A percentile compares a stretch with the other conserved stretches of the same genome.
Conservation (phyloP, 768 basidiomycete species). For the Trametes cingulata region DNA sequence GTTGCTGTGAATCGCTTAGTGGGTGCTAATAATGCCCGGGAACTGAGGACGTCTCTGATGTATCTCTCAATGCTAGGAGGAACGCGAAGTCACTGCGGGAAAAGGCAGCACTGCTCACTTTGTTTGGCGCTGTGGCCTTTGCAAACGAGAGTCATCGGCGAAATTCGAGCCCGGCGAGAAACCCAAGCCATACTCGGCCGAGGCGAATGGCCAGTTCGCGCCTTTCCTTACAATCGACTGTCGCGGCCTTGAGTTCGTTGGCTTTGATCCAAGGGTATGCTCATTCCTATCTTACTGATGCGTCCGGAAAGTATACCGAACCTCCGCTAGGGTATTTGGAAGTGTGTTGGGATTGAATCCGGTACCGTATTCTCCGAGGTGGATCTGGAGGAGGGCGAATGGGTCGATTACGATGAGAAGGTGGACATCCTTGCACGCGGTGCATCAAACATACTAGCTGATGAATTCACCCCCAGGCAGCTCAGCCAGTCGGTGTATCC, state of each 20-base stretch:
- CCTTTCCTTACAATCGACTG: constrained; percentile 79
- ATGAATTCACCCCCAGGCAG: constrained; percentile 41
- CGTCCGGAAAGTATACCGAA: neutral
- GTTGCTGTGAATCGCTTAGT: constrained; percentile 75
- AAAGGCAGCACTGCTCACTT: constrained; percentile 74
- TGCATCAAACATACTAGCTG: neutral
- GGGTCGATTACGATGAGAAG: constrained; percentile 94
- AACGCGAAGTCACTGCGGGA: constrained; percentile 61
- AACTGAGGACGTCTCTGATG: neutral
- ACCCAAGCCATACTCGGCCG: constrained; percentile 56
- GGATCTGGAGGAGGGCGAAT: constrained; percentile 66
- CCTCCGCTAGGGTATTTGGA: constrained; percentile 70
- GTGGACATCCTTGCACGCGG: constrained; percentile 38
- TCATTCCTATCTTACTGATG: neutral
- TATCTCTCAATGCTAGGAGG: constrained; percentile 47
- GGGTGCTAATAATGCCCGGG: constrained; percentile 7
- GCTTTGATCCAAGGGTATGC: constrained; percentile 71
- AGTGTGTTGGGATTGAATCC: constrained; percentile 60
- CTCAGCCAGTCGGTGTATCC: constrained; percentile 70
- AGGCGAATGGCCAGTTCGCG: constrained; percentile 59
- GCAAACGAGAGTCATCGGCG: constrained; percentile 81
- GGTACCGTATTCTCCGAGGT: constrained; percentile 63
- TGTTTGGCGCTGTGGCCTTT: constrained; percentile 77
- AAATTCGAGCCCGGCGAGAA: constrained; percentile 63
- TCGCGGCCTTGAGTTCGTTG: constrained; percentile 80